Conservation (phyloP, 169 alveolate genomes). For the Cryptosporidium viatorum region DNA sequence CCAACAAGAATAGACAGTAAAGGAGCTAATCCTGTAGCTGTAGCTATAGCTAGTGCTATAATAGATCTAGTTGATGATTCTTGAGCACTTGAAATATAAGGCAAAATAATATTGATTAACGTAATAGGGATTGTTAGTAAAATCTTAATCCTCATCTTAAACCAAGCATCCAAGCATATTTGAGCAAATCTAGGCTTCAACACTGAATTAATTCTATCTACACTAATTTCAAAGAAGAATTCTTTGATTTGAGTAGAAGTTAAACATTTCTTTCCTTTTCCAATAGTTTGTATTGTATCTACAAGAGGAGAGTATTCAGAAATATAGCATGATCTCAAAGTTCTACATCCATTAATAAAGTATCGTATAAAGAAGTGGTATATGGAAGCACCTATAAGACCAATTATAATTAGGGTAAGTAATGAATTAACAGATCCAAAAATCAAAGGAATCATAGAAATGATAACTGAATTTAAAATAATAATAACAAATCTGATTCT, state of each 20-base stretch:
- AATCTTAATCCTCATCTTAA: conserved; percentile 60
- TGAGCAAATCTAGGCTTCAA: conserved; percentile 47
- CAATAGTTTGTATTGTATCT: conserved; percentile 68
- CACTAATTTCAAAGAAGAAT: conserved; percentile 27
- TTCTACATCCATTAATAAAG: conserved; percentile 58
- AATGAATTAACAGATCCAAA: conserved; percentile 24
- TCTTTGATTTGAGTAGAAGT: not conserved
- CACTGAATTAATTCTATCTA: conserved; percentile 10
- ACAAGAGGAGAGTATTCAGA: conserved; percentile 64
- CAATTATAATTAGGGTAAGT: not conserved
- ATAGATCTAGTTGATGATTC: conserved; percentile 38
- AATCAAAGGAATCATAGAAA: conserved; percentile 41
- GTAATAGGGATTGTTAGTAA: conserved; percentile 34
- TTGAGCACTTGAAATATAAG: conserved; percentile 16
- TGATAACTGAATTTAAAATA: conserved; percentile 22
- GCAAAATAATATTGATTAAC: not conserved
- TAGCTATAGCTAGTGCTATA: conserved; percentile 48
- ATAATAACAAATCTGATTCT: conserved; percentile 45
- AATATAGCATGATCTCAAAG: conserved; percentile 44
- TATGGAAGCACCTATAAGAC: conserved; percentile 1
- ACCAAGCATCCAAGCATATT: conserved; percentile 53
- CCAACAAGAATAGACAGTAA: conserved; percentile 21
- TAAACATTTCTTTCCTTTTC: conserved; percentile 49
- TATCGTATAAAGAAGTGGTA: conserved; percentile 20
- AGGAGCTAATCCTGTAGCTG: conserved; percentile 33